Conservation (phyloP, 352 stramenopile genomes). For the Globisporangium cederbergense region DNA sequence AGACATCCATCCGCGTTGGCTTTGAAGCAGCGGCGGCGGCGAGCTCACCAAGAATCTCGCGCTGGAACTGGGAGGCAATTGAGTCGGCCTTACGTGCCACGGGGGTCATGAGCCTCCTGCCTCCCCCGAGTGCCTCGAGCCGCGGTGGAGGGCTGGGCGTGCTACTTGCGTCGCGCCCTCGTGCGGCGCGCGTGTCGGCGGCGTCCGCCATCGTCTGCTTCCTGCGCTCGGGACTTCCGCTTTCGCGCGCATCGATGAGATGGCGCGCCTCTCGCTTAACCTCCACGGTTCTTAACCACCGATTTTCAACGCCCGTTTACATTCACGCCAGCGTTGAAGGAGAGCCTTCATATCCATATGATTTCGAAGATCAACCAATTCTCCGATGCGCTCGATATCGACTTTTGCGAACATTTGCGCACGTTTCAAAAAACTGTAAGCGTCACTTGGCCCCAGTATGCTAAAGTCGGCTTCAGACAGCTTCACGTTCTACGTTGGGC, state of each 20-base stretch:
- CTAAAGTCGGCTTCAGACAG: too few relatives aligned
- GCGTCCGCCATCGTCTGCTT: conserved; percentile 8
- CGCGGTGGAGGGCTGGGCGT: conserved; percentile 12
- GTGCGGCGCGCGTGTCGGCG: background rate
- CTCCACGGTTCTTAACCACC: too few relatives aligned
- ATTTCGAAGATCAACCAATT: too few relatives aligned
- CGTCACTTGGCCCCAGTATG: too few relatives aligned
- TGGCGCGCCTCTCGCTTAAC: too few relatives aligned
- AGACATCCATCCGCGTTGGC: background rate
- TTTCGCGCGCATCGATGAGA: background rate
- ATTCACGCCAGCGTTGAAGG: too few relatives aligned
- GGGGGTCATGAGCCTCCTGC: conserved; percentile 28
- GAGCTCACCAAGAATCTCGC: conserved; percentile 48
- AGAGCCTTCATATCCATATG: too few relatives aligned
- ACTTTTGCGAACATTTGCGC: too few relatives aligned
- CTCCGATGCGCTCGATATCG: too few relatives aligned
- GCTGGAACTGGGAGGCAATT: conserved; percentile 58
- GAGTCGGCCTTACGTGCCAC: conserved; percentile 30
- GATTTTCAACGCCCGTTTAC: too few relatives aligned
- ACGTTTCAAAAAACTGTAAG: too few relatives aligned
- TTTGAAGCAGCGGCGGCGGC: background rate
- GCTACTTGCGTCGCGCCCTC: background rate
- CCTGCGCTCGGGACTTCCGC: background rate
- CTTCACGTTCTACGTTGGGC: too few relatives aligned
- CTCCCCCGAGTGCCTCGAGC: conserved; percentile 15